These are phyloP conservation scores for Tolypocladium album DNA, from an alignment of 2,329 filamentous ascomycete species.

Conservation along the genomic window DNA sequence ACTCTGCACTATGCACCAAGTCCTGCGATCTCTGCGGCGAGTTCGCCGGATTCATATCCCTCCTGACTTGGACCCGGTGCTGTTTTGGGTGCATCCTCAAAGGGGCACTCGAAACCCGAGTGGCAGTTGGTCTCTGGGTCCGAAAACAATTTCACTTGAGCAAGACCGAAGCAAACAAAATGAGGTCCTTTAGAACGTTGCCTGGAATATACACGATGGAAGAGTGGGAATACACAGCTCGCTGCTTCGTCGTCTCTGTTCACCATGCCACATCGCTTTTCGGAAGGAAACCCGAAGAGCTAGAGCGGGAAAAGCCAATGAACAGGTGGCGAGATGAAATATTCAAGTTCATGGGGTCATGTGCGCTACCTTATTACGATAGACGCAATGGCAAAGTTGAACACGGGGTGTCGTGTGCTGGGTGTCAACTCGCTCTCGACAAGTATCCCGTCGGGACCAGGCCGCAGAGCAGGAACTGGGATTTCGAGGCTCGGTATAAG, in stretches of 20 bases:
- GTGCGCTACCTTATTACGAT: conserved; percentile 15
- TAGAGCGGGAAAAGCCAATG: conserved; percentile 1
- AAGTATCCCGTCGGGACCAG: no score
- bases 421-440: conserved; percentile 14
- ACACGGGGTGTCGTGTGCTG: conserved; percentile 19
- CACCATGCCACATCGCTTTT: conserved; percentile 9
- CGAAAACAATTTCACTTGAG: conserved; percentile 10
- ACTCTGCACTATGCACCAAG: conserved; percentile 13
- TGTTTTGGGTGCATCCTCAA: conserved; percentile 15
- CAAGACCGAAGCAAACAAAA: conserved; percentile 6
- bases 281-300: conserved; percentile 1
- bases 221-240: conserved; percentile 7
- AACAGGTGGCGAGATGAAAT: conserved; percentile 8
- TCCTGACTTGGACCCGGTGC: conserved; percentile 16
- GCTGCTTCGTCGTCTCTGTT: conserved; percentile 9
- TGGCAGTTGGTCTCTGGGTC: conserved; percentile 9
- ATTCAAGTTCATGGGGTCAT: conserved; percentile 10
- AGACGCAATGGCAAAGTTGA: conserved; percentile 13
- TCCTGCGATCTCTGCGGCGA: conserved; percentile 13
- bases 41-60: conserved; percentile 14
- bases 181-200: conserved; percentile 15
- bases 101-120: conserved; percentile 8
- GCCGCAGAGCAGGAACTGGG: neutral
- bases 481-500: conserved; percentile 14
- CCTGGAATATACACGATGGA: conserved; percentile 8